Evolutionary conservation across 192 early-diverging fungal species (phyloP), one percentile per base, ranked within the genome.

Genomic region (Podochytrium sp.): DNA sequence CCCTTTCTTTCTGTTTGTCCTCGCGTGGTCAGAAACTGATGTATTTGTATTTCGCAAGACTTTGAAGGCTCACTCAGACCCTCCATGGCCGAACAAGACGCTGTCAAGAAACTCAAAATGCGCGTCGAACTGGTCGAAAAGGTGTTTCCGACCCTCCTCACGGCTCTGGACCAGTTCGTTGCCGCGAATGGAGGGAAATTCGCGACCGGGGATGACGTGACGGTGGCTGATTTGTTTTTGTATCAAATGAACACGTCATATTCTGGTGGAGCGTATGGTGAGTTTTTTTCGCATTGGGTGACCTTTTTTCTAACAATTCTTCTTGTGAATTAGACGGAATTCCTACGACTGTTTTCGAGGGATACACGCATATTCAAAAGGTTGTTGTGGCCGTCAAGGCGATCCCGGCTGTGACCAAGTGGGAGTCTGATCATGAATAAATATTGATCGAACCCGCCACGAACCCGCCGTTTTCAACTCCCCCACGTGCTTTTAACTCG

Each of bases 241-340:
- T 81, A 79, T 57, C 40, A 50, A 39, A 41, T 56, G 41, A 66
- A 66, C 65, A 66, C 65, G 14, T 40, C 34, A 0, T 66, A 3
- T 53, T n/a, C 70, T 33, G 27, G 42, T 23, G 62, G 53, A 2
- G 30, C 47, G 29, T 69, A 64, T 41, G 74, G 74, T 55, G 39
- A 25, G 14, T 75, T 12, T 10, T 27, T 57, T 27, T 10, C 10
- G 30, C 27, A 10, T 10, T 6, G 30, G 6, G 6, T 86, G 83
- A 32, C 88, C 90, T 61, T 90, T 76, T 92, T 66, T 71, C 92
- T 20, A 89, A 91, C 65, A 88, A 76, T 92, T 66, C 72, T 92
- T 76, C 94, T 41, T 27, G 12, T 56, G 29, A 32, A n/a, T 35
- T 50, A 38, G 76, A 78, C 39, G 79, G 79, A 25, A 58, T 80